phyloP scores from a whole-genome alignment of 495 filamentous ascomycete species.

The Xylaria palmicola region DNA sequence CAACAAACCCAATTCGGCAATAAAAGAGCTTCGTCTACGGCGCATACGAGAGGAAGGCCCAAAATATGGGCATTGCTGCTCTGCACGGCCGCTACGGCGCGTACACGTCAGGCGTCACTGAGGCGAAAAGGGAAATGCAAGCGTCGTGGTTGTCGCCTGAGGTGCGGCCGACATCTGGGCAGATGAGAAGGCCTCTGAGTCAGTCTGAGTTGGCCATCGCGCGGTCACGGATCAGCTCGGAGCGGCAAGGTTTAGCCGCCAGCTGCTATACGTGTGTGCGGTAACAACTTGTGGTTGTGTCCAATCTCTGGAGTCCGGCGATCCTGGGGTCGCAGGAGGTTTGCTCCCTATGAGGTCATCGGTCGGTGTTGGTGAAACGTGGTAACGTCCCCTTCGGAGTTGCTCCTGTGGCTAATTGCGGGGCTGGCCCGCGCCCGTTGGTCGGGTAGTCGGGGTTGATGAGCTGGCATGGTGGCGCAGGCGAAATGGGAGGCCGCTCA shows the following conservation, averaged over 20 bases:
- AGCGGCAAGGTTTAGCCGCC: background rate
- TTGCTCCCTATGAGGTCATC: conserved; percentile 12
- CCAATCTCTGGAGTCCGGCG: background rate
- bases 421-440: background rate
- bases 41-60: background rate
- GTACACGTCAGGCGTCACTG: background rate
- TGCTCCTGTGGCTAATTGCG: conserved; percentile 11
- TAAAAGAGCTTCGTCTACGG: background rate
- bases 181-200: background rate
- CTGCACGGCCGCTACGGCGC: background rate
- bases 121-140: background rate
- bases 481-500: conserved; percentile 14
- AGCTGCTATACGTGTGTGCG: background rate
- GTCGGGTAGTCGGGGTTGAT: background rate
- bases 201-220: conserved; percentile 11
- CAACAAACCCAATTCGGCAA: conserved; percentile 9
- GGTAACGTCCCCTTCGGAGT: conserved; percentile 1
- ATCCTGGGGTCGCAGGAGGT: background rate
- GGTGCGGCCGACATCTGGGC: background rate
- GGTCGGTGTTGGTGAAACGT: background rate
- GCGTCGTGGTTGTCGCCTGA: background rate
- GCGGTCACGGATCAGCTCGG: background rate
- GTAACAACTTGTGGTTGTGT: background rate
- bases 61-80: background rate
- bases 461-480: conserved; percentile 13